Evolutionary conservation across 352 stramenopile species (phyloP), one percentile per base, ranked within the genome.

Genomic region (Plasmopara halstedii): DNA sequence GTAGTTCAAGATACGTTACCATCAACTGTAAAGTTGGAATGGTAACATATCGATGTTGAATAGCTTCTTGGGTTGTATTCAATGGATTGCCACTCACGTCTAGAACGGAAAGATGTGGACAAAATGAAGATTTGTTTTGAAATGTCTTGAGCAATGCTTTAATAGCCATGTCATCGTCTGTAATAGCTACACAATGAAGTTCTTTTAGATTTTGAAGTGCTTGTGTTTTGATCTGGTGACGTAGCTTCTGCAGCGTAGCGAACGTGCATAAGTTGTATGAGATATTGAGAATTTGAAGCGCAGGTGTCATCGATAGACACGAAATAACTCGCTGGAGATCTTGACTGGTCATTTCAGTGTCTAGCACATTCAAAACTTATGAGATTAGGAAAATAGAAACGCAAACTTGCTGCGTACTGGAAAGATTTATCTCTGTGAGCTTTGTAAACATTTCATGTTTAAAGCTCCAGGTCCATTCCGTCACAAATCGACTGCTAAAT

Each of bases 401-500:
- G 4, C 20, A 42, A 27, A 10, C 4, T 23, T 14, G 9, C 4
- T 3, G 46, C 47, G 35, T 59, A 82, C 72, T 69, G 13, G 56
- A 64, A n/a, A 85, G 51, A 27, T 87, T 46, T 21, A 84, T 57
- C 5, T 26, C 22, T 11, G 53, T 11, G 18, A 85, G 55, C 1
- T 22, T 20, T 6, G 38, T 8, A 34, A 85, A 77, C 32, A 58
- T 58, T n/a, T 79, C 61, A 27, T 74, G 57, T 2, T 43, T 42
- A 36, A 85, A 87, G n/a, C 59, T 64, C 31, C 33, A 57, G 15
- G 47, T 49, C 72, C 65, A 85, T 31, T 85, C 72, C 31, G 72
- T 58, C 46, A 87, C 62, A 50, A 83, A 85, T 13, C 72, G 62
- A 50, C 72, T 83, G 18, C 62, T 75, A 32, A 83, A 87, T 6